Conservation (phyloP, 2,329 filamentous ascomycete genomes). For the Lachnum nothofagi region DNA sequence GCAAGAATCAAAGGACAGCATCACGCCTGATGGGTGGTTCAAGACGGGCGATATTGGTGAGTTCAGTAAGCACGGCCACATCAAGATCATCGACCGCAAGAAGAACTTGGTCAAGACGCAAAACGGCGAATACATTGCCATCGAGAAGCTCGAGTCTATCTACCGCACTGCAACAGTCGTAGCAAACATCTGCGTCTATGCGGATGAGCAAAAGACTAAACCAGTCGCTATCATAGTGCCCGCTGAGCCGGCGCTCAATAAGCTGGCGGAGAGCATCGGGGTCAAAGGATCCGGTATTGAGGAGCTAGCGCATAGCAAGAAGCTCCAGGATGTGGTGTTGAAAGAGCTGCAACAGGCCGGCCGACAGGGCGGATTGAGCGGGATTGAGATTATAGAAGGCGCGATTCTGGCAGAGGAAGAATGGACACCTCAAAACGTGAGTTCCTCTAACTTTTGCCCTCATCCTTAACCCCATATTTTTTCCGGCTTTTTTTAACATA, state of each 20-base stretch:
- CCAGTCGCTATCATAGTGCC: constrained; percentile 76
- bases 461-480: too few species aligned
- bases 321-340: constrained; percentile 55
- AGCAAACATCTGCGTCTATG: constrained; percentile 82
- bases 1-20: constrained; percentile 72
- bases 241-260: constrained; percentile 58
- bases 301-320: constrained; percentile 61
- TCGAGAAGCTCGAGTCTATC: constrained; percentile 90
- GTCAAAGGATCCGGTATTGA: constrained; percentile 59
- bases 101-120: constrained; percentile 97
- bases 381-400: constrained; percentile 70
- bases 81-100: constrained; percentile 89
- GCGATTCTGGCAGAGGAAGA: constrained; percentile 79
- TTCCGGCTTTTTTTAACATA: too few species aligned
- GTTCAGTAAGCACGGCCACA: constrained; percentile 72
- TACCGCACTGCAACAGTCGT: constrained; percentile 79
- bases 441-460: too few species aligned
- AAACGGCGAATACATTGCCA: constrained; percentile 92
- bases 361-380: constrained; percentile 59
- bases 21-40: constrained; percentile 89
- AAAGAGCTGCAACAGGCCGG: constrained; percentile 65
- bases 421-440: constrained; percentile 73
- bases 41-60: constrained; percentile 94
- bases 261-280: constrained; percentile 55
- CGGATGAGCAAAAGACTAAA: constrained; percentile 66